Evolutionary conservation across 192 early-diverging fungal genomes (phyloP), one percentile per base, ranked within the genome.

Genomic region (Mortierella alpina): DNA sequence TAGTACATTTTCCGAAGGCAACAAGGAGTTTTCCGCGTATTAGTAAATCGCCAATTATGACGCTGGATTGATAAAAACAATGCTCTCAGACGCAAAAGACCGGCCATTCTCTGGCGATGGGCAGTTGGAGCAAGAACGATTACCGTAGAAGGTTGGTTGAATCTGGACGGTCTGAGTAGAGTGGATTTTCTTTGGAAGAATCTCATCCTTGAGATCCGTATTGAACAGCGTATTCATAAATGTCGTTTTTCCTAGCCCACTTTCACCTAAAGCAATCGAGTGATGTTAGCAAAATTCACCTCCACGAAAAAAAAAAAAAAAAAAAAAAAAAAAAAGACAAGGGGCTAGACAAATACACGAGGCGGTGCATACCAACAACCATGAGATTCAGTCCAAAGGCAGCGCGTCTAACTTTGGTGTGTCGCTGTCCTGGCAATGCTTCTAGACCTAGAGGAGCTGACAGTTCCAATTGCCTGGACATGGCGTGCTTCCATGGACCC

Each of bases 191-290:
- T 84, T 84, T 55, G 82, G 82, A 31, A 85, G 77, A 51, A 89
- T 88, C 66, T 93, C 92, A 68, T 96, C 95, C 63, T 93, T 88
- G 56, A 98, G 86, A 71, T 97, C 92, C 39, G 96, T 96, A 55
- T 96, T 93, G 84, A 99, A 96, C 63, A 99, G 89, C 13, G 97
- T 99, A 88, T 99, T 98, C 90, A 99, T 93, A 82, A 96, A 99
- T 18, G 97, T 99, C 41, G 97, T 95, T 86, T 99, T 99, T 59
- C 97, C 97, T 22, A 95, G 88, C 61, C 97, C 97, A 63, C 94
- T 97, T 83, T 97, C 96, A 72, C 97, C 93, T 96, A 63, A 10
- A 46, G 11, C 47, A 18, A 56, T 0, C 42, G 18, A 54, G 20
- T 14, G 51, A 46, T 31, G 31, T 31, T 31, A 31, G 31, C 46